Evolutionary conservation across 495 filamentous ascomycete species (phyloP), one percentile per base, ranked within the genome.

Genomic region (Hapsidospora chrysogenum): DNA sequence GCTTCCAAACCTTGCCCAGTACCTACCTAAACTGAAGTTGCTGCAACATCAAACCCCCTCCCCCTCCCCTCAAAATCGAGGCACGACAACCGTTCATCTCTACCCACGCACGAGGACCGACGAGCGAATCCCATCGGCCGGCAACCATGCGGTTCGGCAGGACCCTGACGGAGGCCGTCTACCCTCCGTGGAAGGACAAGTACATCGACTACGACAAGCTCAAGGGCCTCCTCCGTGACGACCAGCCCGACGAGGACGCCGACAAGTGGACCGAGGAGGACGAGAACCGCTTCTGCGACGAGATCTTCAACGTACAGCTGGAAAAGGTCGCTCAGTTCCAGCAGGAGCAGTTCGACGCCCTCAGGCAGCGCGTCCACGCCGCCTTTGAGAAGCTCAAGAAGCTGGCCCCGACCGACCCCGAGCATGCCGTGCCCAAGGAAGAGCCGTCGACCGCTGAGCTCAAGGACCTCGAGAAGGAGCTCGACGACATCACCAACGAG

Each of bases 201-300:
- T 97, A 97, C 60, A 83, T 97, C 46, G 89, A 96, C 55, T 97
- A 97, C 50, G 58, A 65, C 41, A 92, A 86, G 63, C 73, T 97
- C 31, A 96, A 97, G 63, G 63, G 67, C 37, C 70, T 97, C 26
- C 60, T 97, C 28, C 74, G 81, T 19, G 89, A 97, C 46, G 72
- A 78, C 38, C 60, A 64, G 38, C 47, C 44, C 29, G 63, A 70
- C n/a, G 66, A 69, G 10, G 66, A 76, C 7, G 60, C 66, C 41
- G 52, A 56, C 46, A 61, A 57, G 23, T 97, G 89, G 89, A 96
- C 92, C 22, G 85, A 93, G 40, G 75, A 85, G n/a, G 89, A 97
- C 56, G 89, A 96, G 62, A 78, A 78, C 40, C 65, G 64, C 9
- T 97, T 97, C 55, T 86, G 92, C 45, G 85, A 94, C 48, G 89